A percentile compares a stretch with the other conserved stretches of the same genome.
phyloP scores from a whole-genome alignment of 2,329 filamentous ascomycete genomes.

The Bisporella sp. region DNA sequence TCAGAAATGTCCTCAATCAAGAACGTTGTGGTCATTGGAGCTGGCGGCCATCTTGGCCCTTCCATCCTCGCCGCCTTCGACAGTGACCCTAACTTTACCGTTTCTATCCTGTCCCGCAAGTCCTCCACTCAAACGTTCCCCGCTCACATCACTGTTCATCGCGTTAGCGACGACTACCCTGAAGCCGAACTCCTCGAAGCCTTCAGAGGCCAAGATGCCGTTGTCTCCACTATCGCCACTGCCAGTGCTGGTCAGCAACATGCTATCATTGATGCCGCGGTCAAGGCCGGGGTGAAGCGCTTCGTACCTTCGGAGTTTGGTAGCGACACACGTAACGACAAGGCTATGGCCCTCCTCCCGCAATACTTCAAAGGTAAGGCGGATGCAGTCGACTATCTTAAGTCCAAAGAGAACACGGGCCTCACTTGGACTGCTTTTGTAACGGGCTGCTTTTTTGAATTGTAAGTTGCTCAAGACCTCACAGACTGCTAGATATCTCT shows the following conservation, averaged over 20 bases:
- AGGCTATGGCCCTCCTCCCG: background rate
- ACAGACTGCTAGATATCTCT: background rate
- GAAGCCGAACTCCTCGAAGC: background rate
- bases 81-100: background rate
- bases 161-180: background rate
- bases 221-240: background rate
- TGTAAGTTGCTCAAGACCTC: background rate
- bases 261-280: background rate
- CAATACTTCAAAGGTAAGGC: background rate
- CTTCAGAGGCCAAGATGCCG: background rate
- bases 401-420: background rate
- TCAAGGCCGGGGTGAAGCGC: background rate
- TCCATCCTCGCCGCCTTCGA: background rate
- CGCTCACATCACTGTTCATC: background rate
- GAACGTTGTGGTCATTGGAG: background rate
- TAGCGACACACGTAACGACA: background rate
- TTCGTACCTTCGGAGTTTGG: background rate
- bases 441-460: background rate
- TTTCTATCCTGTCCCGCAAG: background rate
- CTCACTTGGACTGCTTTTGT: slow-evolving; percentile 1
- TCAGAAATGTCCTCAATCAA: background rate
- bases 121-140: background rate
- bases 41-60: background rate
- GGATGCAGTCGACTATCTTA: background rate
- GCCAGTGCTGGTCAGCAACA: background rate